A percentile compares a stretch with the other conserved stretches of the same genome.
phyloP scores from a whole-genome alignment of 2,329 filamentous ascomycete species.

The Coniella vitis region DNA sequence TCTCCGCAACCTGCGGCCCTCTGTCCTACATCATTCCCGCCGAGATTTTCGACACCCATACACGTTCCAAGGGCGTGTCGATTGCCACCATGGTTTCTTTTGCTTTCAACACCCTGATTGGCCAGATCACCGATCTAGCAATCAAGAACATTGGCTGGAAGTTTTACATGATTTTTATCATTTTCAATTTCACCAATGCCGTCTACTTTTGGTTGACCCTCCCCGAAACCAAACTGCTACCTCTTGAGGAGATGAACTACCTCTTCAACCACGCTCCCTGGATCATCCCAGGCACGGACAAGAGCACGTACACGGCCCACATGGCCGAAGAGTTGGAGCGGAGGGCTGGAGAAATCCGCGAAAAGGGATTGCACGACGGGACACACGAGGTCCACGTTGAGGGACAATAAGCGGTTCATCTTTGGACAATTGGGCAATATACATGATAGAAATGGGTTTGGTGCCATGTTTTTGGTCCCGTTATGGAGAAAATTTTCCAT shows the following conservation, averaged over 20 bases:
- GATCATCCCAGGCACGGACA: conserved; percentile 51
- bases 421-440: too few relatives aligned
- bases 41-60: conserved; percentile 73
- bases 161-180: conserved; percentile 43
- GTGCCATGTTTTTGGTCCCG: too few relatives aligned
- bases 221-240: conserved; percentile 55
- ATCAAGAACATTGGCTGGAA: conserved; percentile 37
- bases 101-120: conserved; percentile 53
- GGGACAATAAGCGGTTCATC: too few relatives aligned
- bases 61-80: conserved; percentile 66
- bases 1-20: conserved; percentile 64
- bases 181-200: conserved; percentile 50
- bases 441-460: too few relatives aligned
- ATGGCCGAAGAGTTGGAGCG: conserved; percentile 47
- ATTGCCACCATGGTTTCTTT: conserved; percentile 68
- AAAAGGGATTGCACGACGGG: conserved; percentile 33
- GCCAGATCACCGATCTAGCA: conserved; percentile 38
- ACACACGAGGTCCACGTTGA: conserved; percentile 6
- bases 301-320: conserved; percentile 39
- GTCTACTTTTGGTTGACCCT: conserved; percentile 52
- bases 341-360: conserved; percentile 47
- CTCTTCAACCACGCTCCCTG: conserved; percentile 55
- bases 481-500: too few relatives aligned
- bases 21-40: conserved; percentile 56
- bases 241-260: conserved; percentile 60